Conservation (phyloP, 2,329 filamentous ascomycete species). For the Fusarium sp. region DNA sequence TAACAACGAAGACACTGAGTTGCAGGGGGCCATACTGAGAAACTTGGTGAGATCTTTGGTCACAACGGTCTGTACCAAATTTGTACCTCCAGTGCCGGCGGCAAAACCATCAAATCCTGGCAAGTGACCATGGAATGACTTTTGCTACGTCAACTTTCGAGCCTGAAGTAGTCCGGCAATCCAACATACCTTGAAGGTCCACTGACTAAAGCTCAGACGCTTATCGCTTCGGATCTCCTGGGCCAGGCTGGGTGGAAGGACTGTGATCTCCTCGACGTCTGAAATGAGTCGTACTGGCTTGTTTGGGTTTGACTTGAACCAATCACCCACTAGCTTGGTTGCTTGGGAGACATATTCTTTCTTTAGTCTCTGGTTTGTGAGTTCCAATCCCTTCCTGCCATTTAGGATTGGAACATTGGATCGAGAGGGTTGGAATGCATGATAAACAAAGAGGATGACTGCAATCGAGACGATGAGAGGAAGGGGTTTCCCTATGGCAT, state of each 20-base stretch:
- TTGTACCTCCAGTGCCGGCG: neutral
- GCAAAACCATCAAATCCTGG: neutral
- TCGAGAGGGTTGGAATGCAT: neutral
- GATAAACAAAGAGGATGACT: neutral
- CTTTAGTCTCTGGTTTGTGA: neutral
- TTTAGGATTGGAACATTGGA: neutral
- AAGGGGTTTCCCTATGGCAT: neutral
- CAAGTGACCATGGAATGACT: neutral
- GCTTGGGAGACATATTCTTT: neutral
- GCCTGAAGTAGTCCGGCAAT: neutral
- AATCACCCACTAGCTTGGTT: neutral
- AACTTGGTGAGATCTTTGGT: neutral
- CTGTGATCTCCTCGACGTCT: neutral
- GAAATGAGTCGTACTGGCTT: neutral
- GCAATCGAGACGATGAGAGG: neutral
- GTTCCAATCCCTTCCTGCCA: neutral
- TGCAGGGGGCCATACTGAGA: neutral
- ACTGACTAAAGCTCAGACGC: neutral
- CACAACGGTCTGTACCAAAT: neutral
- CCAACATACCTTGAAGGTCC: neutral
- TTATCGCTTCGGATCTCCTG: neutral
- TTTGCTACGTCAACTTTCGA: neutral
- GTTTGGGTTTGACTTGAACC: neutral
- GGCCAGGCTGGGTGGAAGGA: neutral
- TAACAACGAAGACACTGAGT: accelerated